Conservation (phyloP, 2,329 filamentous ascomycete genomes). For the Pseudogymnoascus pannorum region DNA sequence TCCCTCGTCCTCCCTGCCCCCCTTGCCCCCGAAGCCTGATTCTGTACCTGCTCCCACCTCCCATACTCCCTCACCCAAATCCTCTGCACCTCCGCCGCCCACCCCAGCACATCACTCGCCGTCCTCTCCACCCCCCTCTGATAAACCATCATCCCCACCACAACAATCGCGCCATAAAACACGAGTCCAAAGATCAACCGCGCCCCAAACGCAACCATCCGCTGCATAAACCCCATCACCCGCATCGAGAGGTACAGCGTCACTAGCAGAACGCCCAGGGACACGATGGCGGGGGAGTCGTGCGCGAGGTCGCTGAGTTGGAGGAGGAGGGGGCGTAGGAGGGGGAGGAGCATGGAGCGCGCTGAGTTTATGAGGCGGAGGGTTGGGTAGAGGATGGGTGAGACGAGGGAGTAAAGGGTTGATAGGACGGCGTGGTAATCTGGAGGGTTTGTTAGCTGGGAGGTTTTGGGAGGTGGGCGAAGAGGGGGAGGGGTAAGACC, state of each 20-base stretch:
- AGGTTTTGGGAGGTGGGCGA: background rate
- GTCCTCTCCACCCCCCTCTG: slow-evolving; percentile 9
- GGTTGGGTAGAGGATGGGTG: background rate
- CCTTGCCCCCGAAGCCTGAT: background rate
- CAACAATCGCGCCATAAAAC: slow-evolving; percentile 5
- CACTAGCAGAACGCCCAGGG: background rate
- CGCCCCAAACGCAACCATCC: background rate
- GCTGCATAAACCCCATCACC: background rate
- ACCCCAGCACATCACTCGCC: background rate
- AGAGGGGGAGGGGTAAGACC: background rate
- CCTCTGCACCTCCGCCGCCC: background rate
- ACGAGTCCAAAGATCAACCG: background rate
- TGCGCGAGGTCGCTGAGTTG: background rate
- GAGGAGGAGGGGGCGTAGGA: background rate
- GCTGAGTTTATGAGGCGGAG: background rate
- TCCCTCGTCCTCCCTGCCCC: background rate
- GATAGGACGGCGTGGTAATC: background rate
- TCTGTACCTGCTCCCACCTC: background rate
- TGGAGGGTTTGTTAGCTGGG: background rate
- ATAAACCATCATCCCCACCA: background rate
- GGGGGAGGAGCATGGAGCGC: background rate
- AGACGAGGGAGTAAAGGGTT: background rate
- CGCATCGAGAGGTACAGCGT: background rate
- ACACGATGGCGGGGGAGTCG: background rate
- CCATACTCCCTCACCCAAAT: slow-evolving; percentile 1